phyloP scores from a whole-genome alignment of 2,329 filamentous ascomycete species.

The Calonectria pteridis region DNA sequence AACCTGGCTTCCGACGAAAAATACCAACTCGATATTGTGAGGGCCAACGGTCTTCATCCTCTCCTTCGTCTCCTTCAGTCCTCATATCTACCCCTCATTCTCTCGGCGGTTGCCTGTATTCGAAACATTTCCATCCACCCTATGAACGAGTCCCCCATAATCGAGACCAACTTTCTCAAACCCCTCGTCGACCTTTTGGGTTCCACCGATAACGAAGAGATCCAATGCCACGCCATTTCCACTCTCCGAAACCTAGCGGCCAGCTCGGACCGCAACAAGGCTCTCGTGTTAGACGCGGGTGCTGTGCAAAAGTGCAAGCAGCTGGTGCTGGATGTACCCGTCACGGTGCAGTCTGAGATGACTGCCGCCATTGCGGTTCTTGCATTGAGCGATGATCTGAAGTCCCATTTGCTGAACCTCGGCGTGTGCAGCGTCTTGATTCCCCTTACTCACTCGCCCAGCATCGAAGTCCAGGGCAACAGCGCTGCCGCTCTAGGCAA shows the following conservation, averaged over 20 bases:
- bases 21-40: slow-evolving; percentile 97
- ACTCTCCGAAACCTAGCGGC: slow-evolving; percentile 95
- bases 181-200: slow-evolving; percentile 94
- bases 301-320: slow-evolving; percentile 99
- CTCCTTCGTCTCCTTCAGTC: slow-evolving; percentile 92
- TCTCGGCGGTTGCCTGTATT: slow-evolving; percentile 97
- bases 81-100: slow-evolving; percentile 93
- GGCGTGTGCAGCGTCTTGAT: slow-evolving; percentile 98
- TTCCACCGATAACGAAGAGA: slow-evolving; percentile 97
- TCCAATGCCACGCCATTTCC: slow-evolving; percentile 98
- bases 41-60: slow-evolving; percentile 85
- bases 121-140: slow-evolving; percentile 99
- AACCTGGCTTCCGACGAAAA: slow-evolving; percentile 98
- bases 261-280: slow-evolving; percentile 97
- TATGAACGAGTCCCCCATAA: slow-evolving; percentile 97
- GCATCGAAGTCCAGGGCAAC: slow-evolving; percentile 98
- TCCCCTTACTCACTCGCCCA: slow-evolving; percentile 92
- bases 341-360: slow-evolving; percentile 98
- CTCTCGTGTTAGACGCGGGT: slow-evolving; percentile 94
- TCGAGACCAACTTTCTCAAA: slow-evolving; percentile 95
- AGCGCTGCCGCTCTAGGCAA: slow-evolving; percentile 97
- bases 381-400: slow-evolving; percentile 94
- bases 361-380: slow-evolving; percentile 98
- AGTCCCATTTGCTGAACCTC: slow-evolving; percentile 88
- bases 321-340: slow-evolving; percentile 89